Conservation (phyloP, 768 basidiomycete species). For the Mycena metata region DNA sequence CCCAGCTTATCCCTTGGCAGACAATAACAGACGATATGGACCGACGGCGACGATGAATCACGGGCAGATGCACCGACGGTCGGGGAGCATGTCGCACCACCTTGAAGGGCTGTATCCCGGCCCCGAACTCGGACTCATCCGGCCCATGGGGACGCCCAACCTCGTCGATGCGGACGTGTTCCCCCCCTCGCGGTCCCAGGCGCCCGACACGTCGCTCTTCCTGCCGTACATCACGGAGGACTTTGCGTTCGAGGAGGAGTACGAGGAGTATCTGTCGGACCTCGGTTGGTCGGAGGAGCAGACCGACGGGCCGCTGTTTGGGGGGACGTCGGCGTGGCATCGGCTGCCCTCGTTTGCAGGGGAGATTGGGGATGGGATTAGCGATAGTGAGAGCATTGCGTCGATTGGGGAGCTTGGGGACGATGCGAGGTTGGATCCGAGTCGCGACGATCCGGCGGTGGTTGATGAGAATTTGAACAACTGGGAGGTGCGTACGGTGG, state of each 20-base stretch:
- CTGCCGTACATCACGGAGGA: slow-evolving; percentile 94
- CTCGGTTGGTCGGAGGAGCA: slow-evolving; percentile 80
- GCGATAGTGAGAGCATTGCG: slow-evolving; percentile 94
- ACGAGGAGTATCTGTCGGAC: slow-evolving; percentile 95
- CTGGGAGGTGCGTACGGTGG: slow-evolving; percentile 83
- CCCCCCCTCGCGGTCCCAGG: slow-evolving; percentile 91
- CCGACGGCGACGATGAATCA: slow-evolving; percentile 65
- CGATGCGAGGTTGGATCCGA: slow-evolving; percentile 75
- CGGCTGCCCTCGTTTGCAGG: slow-evolving; percentile 83
- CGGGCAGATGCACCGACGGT: slow-evolving; percentile 74
- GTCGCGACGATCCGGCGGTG: slow-evolving; percentile 72
- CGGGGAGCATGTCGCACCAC: slow-evolving; percentile 87
- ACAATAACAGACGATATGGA: slow-evolving; percentile 94
- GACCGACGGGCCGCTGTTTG: slow-evolving; percentile 57
- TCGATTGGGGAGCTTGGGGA: slow-evolving; percentile 91
- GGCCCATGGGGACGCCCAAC: slow-evolving; percentile 82
- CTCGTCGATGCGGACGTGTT: slow-evolving; percentile 91
- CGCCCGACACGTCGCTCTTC: slow-evolving; percentile 86
- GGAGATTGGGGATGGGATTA: slow-evolving; percentile 89
- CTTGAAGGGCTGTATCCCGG: slow-evolving; percentile 83
- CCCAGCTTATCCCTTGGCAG: slow-evolving; percentile 52
- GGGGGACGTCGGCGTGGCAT: slow-evolving; percentile 80
- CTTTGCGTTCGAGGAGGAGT: slow-evolving; percentile 95
- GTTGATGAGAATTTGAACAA: slow-evolving; percentile 90
- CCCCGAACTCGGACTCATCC: slow-evolving; percentile 80